Conservation (phyloP, 371 early-diverging fungal genomes). For the Circinella umbellata region DNA sequence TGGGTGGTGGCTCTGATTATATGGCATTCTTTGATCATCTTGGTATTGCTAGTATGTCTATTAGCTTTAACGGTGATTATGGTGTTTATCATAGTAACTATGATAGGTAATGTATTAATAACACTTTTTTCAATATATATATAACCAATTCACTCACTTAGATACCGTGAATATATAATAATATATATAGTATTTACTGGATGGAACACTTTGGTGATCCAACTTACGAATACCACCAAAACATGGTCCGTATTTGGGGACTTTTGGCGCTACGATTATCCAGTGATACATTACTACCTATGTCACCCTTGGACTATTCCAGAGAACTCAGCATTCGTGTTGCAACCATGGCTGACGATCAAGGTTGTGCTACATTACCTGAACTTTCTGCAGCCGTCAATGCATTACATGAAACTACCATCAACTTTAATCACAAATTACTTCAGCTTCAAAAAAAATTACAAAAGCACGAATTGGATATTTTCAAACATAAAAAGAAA, state of each 20-base stretch:
- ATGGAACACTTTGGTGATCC: conserved; percentile 63
- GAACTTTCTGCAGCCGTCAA: conserved; percentile 14
- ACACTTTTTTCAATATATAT: background rate
- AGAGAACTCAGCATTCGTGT: conserved; percentile 22
- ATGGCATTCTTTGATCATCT: conserved; percentile 57
- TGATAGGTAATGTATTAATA: conserved; percentile 36
- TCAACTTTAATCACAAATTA: conserved; percentile 20
- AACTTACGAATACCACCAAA: conserved; percentile 50
- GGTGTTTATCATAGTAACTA: conserved; percentile 65
- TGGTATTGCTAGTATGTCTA: conserved; percentile 52
- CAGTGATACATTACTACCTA: conserved; percentile 32
- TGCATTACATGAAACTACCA: conserved; percentile 11
- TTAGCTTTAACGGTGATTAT: conserved; percentile 44
- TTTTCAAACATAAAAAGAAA: conserved; percentile 13
- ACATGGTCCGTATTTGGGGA: conserved; percentile 46
- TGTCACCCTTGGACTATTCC: conserved; percentile 41
- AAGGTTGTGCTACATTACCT: conserved; percentile 16
- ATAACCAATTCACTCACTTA: background rate
- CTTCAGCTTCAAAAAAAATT: conserved; percentile 12
- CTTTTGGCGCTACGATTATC: conserved; percentile 41
- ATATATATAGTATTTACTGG: conserved; percentile 38
- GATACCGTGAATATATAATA: background rate
- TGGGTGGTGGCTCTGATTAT: conserved; percentile 59
- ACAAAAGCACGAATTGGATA: conserved; percentile 3
- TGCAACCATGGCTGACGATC: conserved; percentile 4